Evolutionary conservation across 257 asterid species (phyloP), one percentile per base, ranked within the genome.

Genomic region (Avicennia marina): DNA sequence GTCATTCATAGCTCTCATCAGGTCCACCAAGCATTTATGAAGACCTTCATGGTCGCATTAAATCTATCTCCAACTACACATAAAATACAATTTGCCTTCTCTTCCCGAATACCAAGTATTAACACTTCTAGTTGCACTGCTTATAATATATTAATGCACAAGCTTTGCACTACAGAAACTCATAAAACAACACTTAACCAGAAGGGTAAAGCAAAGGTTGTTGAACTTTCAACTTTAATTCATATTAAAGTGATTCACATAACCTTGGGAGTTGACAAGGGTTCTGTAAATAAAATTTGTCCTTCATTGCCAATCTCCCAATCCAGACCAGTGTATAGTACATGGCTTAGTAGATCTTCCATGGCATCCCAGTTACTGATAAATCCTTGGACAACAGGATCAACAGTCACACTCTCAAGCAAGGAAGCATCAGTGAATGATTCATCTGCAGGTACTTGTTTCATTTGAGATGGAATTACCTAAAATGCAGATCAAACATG

Each of bases 291-390:
- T 69, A 93, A 68, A 74, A 93, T 78, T 64, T 89, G 95, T 19
- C 98, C 98, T 77, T 93, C 98, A 46, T 93, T 89, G 53, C 98
- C 98, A 9, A 86, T 85, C 69, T 93, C 98, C 97, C 97, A 93
- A 42, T 96, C 98, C 53, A 93, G 77, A 53, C 87, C 89, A 62
- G 77, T 65, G 66, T 93, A 93, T 48, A 93, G 73, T 49, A 82
- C 89, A 74, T 93, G 86, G 60, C 69, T 78, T 56, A 93, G 68
- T 21, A 93, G 78, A 75, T 93, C 98, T 74, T 93, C 98, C 80
- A 86, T 78, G 49, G 98, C 98, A 74, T 93, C 98, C 98, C 98
- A 89, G 53, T 93, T 95, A 43, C 66, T 76, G 32, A 89, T 69
- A 62, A 83, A 93, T 50, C 98, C 98, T 66, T 95, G 80, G 11